A percentile compares a stretch with the other conserved stretches of the same genome.
Evolutionary conservation across 768 basidiomycete genomes (phyloP).

Genomic region (Botryobasidium botryosum): DNA sequence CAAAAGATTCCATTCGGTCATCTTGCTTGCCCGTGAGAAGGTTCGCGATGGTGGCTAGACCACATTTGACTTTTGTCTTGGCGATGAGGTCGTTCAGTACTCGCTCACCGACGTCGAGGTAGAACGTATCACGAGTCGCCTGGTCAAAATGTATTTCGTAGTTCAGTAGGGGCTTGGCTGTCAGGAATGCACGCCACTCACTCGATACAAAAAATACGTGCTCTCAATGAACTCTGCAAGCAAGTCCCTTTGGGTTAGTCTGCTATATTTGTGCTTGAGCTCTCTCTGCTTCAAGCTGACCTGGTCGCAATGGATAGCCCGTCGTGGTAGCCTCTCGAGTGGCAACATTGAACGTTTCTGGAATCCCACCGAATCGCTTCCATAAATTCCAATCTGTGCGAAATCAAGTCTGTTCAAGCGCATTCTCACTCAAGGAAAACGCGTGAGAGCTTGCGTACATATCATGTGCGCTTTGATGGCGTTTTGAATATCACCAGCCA

Average conservation of each 20-base stretch:
- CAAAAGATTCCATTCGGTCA: conserved; percentile 95
- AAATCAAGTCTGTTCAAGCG: background rate
- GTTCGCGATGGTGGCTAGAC: conserved; percentile 67
- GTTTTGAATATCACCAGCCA: conserved; percentile 70
- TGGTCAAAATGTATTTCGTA: conserved; percentile 17
- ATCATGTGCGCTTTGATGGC: conserved; percentile 85
- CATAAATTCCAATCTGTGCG: conserved; percentile 78
- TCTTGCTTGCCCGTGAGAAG: conserved; percentile 61
- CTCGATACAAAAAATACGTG: conserved; percentile 89
- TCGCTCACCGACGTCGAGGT: conserved; percentile 79
- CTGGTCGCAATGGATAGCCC: conserved; percentile 69
- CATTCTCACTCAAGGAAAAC: background rate
- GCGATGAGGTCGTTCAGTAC: conserved; percentile 56
- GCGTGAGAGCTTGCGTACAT: conserved; percentile 32
- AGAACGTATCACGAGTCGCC: conserved; percentile 87
- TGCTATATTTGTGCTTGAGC: too few species aligned
- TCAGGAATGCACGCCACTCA: conserved; percentile 20
- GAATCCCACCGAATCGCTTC: conserved; percentile 71
- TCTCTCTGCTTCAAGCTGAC: conserved; percentile 26
- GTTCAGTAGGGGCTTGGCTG: background rate
- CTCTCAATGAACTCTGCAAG: conserved; percentile 78
- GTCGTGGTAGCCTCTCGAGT: conserved; percentile 51
- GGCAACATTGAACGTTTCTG: conserved; percentile 82
- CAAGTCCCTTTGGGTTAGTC: background rate
- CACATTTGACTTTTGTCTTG: conserved; percentile 71